Conservation (phyloP, 805 yeast species). For the Saturnispora kantuleensis region DNA sequence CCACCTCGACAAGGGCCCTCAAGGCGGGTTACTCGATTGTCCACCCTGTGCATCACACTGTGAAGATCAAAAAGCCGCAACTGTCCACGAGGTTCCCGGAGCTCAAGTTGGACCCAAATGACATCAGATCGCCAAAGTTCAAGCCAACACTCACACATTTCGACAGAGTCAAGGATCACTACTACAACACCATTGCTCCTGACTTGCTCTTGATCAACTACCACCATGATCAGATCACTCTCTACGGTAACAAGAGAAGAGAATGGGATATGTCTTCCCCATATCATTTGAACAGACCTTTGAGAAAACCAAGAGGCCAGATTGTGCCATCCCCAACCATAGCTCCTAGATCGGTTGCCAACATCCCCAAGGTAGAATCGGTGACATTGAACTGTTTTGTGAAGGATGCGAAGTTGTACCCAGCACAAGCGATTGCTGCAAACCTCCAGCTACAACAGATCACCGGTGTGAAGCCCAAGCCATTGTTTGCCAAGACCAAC, state of each 20-base stretch:
- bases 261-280: conserved; percentile 85
- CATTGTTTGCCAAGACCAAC: conserved; percentile 65
- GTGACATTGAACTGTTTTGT: conserved; percentile 71
- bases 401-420: conserved; percentile 57
- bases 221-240: conserved; percentile 47
- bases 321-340: conserved; percentile 67
- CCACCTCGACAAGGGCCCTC: conserved; percentile 26
- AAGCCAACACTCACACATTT: conserved; percentile 66
- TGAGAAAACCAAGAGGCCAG: conserved; percentile 67
- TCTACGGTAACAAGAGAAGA: conserved; percentile 63
- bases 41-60: conserved; percentile 86
- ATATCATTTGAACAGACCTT: conserved; percentile 76
- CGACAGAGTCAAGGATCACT: conserved; percentile 74
- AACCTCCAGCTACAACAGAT: conserved; percentile 79
- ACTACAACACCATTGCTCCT: conserved; percentile 58
- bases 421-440: conserved; percentile 67
- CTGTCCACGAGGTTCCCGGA: conserved; percentile 70
- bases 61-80: conserved; percentile 61
- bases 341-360: conserved; percentile 52
- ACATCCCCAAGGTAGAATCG: conserved; percentile 63
- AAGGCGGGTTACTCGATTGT: conserved; percentile 62
- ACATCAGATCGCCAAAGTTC: conserved; percentile 70
- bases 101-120: conserved; percentile 55
- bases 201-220: conserved; percentile 75
- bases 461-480: conserved; percentile 78